phyloP scores from a whole-genome alignment of 2,329 filamentous ascomycete species.

The Ophiostoma ulmi region DNA sequence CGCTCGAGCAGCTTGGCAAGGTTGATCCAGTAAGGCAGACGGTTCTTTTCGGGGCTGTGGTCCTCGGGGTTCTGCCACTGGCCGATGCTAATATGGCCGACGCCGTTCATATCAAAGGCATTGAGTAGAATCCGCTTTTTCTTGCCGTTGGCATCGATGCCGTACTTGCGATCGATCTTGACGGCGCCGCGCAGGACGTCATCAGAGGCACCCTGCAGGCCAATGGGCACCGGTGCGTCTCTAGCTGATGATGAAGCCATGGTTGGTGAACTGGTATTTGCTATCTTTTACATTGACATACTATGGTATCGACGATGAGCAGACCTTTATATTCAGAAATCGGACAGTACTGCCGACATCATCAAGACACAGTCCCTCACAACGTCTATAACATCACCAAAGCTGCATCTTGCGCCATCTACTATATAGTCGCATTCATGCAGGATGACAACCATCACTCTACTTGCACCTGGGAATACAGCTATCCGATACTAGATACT shows the following conservation, averaged over 20 bases:
- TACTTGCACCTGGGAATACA: background rate
- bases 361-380: too few relatives aligned
- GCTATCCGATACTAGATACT: background rate
- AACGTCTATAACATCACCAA: background rate
- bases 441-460: background rate
- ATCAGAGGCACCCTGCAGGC: constrained; percentile 15
- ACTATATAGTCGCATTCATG: background rate
- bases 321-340: background rate
- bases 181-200: constrained; percentile 18
- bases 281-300: background rate
- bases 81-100: constrained; percentile 23
- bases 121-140: constrained; percentile 25
- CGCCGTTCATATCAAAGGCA: constrained; percentile 25
- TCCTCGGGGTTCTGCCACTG: constrained; percentile 25
- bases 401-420: constrained; percentile 5
- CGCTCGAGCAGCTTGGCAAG: constrained; percentile 20
- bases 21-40: constrained; percentile 20
- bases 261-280: background rate
- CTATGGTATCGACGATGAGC: too few relatives aligned
- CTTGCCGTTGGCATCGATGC: constrained; percentile 18
- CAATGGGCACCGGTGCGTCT: constrained; percentile 16
- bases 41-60: constrained; percentile 19
- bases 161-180: constrained; percentile 18
- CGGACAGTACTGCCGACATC: background rate
- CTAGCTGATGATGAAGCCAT: background rate